Evolutionary conservation across 176 grass and related monocot species (phyloP).

Genomic region (Saccharum officinarum): DNA sequence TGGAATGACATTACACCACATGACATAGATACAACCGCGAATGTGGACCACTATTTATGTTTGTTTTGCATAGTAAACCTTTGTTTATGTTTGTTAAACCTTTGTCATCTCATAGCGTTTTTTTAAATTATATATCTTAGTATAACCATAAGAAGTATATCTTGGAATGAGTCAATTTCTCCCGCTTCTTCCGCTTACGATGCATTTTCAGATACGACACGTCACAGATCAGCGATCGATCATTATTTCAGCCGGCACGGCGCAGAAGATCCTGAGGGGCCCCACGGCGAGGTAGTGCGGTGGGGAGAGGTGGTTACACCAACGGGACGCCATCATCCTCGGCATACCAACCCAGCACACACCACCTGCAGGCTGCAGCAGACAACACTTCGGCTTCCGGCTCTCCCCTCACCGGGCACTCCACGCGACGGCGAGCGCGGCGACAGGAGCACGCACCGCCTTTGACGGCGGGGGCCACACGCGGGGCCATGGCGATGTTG

Average conservation of each 20-base stretch:
- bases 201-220: neutral
- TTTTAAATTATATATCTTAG: too few relatives aligned
- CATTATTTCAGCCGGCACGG: neutral
- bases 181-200: too few relatives aligned
- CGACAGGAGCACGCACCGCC: neutral
- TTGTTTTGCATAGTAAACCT: too few relatives aligned
- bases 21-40: too few relatives aligned
- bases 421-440: neutral
- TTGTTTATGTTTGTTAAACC: too few relatives aligned
- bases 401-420: neutral
- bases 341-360: neutral
- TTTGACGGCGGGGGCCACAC: neutral
- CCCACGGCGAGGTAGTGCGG: neutral
- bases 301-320: conserved; percentile 40
- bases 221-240: neutral
- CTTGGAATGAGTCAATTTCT: too few relatives aligned
- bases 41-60: too few relatives aligned
- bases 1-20: too few relatives aligned
- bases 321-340: neutral
- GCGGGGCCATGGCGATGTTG: neutral
- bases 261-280: conserved; percentile 13
- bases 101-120: too few relatives aligned
- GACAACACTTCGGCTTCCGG: neutral
- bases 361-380: neutral
- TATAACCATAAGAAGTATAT: too few relatives aligned